Conservation (phyloP, 495 filamentous ascomycete species). For the Bryoglossum gracile region DNA sequence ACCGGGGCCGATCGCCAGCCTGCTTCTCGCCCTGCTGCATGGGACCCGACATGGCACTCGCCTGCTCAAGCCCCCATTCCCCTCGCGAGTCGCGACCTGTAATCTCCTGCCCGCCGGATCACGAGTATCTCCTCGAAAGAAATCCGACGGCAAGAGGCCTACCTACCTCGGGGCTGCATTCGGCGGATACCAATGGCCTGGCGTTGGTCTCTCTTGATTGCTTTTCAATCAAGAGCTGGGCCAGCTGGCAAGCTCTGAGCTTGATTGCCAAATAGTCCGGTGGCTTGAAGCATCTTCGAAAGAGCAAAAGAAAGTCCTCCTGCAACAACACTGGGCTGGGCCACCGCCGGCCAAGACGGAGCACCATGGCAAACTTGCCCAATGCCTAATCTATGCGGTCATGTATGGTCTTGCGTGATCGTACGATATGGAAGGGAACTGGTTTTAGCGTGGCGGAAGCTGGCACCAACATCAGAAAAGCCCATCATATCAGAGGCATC, state of each 20-base stretch:
- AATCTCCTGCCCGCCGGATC: too few species aligned
- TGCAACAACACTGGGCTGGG: background rate
- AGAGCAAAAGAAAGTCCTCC: background rate
- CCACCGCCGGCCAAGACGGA: conserved; percentile 2
- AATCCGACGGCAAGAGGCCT: background rate
- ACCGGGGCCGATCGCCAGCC: too few species aligned
- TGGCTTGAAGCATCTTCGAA: background rate
- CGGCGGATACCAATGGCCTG: background rate
- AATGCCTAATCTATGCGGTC: background rate
- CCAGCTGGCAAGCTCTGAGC: background rate
- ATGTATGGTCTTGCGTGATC: background rate
- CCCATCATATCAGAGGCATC: background rate
- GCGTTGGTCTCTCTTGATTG: conserved; percentile 3
- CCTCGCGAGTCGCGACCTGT: background rate
- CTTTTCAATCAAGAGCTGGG: conserved; percentile 1
- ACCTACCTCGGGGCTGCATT: background rate
- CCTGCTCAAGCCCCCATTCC: too few species aligned
- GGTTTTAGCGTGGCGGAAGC: background rate
- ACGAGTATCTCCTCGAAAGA: background rate
- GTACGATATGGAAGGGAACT: background rate
- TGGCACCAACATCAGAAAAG: background rate
- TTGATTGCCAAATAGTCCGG: background rate
- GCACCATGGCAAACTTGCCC: background rate
- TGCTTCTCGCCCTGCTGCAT: too few species aligned
- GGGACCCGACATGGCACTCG: too few species aligned